Base-by-base conservation (phyloP, 2,329 filamentous ascomycete species). In the Ophiobolus disseminans region DNA sequence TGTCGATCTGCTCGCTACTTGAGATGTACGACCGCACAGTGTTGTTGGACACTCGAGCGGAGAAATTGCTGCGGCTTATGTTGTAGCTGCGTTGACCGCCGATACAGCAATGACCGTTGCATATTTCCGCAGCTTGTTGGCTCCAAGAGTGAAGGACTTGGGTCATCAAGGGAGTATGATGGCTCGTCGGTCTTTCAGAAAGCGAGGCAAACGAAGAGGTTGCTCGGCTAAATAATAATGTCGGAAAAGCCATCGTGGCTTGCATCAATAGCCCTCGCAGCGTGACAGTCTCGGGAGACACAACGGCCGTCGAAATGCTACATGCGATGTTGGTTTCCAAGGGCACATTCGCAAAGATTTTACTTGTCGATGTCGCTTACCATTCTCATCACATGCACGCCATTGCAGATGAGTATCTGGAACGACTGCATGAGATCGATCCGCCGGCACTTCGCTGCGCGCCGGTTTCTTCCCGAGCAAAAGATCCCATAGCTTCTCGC, bases 211-310 rank as follows among this genome's bases (percentile, higher is more conserved):
- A 31, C 2, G 17, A 17, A 3, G 36, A 48, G 11, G 45, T 60
- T 20, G 23, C 35, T 10, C 28, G 37, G 5, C 25, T 54, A n/a
- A 26, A 17, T 22, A 20, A 48, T 17, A 17, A 26, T 1, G 65
- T 69, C 61, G 46, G 57, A 1, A 41, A 58, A 20, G 52, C 40
- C 13, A 38, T 39, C 7, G 40, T 66, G 9, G 68, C 68, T 5
- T 69, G 64, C 34, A 49, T 66, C 37, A 81, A 81, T 54, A 72
- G 70, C 21, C 70, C 76, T 0, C 40, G 52, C 0, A 76, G 72
- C 26, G 62, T 79, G 1, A 82, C 79, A 0, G 28, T 80, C 0
- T 78, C 77, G 6, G 79, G 79, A 0, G 74, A 79, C 46, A 46
- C 30, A 0, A 61, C 68, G 43, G 73, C 71, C 1, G 68, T 80